Evolutionary conservation across 2,329 filamentous ascomycete genomes (phyloP), one percentile per base, ranked within the genome.

Genomic region (Alternaria longipes): DNA sequence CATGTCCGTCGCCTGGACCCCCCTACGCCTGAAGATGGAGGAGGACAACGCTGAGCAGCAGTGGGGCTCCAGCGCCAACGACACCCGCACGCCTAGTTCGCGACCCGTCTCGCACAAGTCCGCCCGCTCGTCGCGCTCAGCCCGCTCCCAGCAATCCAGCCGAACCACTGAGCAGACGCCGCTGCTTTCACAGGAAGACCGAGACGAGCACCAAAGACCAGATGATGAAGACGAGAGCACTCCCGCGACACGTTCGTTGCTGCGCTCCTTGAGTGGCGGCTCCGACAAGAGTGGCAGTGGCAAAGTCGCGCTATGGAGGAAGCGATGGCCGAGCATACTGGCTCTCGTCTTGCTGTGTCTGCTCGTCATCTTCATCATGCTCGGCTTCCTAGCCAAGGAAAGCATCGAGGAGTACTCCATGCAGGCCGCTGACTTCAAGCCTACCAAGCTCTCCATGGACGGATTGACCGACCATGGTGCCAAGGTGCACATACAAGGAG

Each of bases 351-450:
- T 90, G 2, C 81, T 98, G 8, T 90, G 86, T 50, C 67, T 87
- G 2, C 72, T 89, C 7, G 83, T 90, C 6, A 70, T 94, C 22
- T 76, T 84, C 28, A 92, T 97, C 68, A 89, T 97, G 80, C 91
- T 94, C 57, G 92, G 89, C 16, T 97, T 97, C 80, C 86, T 97
- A 55, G 87, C 91, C 0, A 94, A 94, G 2, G 89, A 90, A 16
- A 87, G 90, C 8, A 87, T 97, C 11, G 89, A 97, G 79, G 87
- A 92, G 74, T 99, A 99, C 79, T 92, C 91, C 50, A 90, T 94
- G 79, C 85, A 94, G 77, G 92, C 94, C 3, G 85, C 90, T 24
- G 88, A 94, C 18, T 87, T 99, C 67, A 88, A 94, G 74, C 92
- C 95, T 2, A 93, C 90, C 6, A 91, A 90, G 67, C 81, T 99